Evolutionary conservation across 805 yeast species (phyloP), one percentile per base, ranked within the genome.

Genomic region (Hyphopichia homilentoma): DNA sequence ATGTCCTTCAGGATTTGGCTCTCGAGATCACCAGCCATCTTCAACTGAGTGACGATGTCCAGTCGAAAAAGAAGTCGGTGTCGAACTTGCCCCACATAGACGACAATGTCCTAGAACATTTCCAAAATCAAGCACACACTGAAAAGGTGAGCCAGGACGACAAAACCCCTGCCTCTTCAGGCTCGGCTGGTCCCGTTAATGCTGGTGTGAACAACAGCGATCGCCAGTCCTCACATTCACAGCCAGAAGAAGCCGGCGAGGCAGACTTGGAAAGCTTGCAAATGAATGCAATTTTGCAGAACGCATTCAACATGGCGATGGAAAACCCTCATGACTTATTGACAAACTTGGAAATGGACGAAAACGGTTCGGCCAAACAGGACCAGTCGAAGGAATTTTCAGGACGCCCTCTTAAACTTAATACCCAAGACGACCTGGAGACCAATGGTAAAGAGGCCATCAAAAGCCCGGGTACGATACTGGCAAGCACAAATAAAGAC

Each of bases 231-330:
- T 17, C 17, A 23, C 13, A 21, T 4, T 7, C 21, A 17, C n/a
- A 21, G 3, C 11, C 23, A 21, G 20, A 15, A 25, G 32, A 25
- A 6, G 24, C 37, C 12, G 37, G 53, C 22, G 72, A 62, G 22
- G 74, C 65, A 20, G 77, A 73, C 17, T 61, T 81, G 37, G 85
- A 81, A 45, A 68, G 62, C 33, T 48, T 61, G 34, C 74, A 69
- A 36, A 70, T 83, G 77, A 79, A 76, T 45, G 82, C 76, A 43
- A 83, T 83, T 41, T 71, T 83, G 68, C 86, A 80, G 41, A 81
- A 81, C 57, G 93, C 90, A 1, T 70, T 83, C 61, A 75, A 75
- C 29, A 69, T 84, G 81, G 93, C 89, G 0, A 76, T 78, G 68
- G 81, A 76, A 39, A 76, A 79, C 38, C 82, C 82, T 43, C 51